Evolutionary conservation across 139 green algal species (phyloP), one percentile per base, ranked within the genome.

Genomic region (Picochlorum sp.): DNA sequence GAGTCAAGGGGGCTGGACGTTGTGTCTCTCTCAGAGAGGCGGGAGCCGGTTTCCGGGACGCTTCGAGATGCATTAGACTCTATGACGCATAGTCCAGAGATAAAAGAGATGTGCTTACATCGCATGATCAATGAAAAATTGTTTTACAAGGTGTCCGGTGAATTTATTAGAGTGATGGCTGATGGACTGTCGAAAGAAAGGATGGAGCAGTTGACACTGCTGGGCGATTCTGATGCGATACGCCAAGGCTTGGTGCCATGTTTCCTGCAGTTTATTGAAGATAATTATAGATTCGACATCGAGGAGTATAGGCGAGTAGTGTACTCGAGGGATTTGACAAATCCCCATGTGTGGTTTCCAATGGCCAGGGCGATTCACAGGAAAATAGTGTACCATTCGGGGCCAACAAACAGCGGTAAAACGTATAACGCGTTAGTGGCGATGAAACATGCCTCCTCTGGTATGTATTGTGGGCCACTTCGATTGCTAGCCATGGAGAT

Each of bases 341-440:
- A 59, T 16, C 61, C 67, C 3, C 55, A 70, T 70, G 57, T 57
- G 18, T 94, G 88, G 88, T 94, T 90, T 79, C 82, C 85, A 0
- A 39, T 84, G 9, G 91, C 91, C 7, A 70, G 91, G 6, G 60
- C 84, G 3, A 66, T 98, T 37, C 43, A 77, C 47, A 79, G 92
- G 14, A 64, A 8, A 63, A 82, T 98, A 54, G 67, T 94, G 20
- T 95, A 96, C 56, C 91, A 98, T 59, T 67, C 81, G 54, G 90
- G 90, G 8, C 91, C 91, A 40, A 98, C 91, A 33, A 98, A 98
- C 82, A 91, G 75, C 55, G 91, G 92, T 59, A 98, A 98, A 76
- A 98, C 92, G 26, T 85, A 96, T 68, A 61, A 78, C 3, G 90
- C 92, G 2, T 65, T 94, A 49, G n/a, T 78, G 57, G 82, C 81